Conservation (phyloP, 192 early-diverging fungal genomes). For the Coemansia sp. region DNA sequence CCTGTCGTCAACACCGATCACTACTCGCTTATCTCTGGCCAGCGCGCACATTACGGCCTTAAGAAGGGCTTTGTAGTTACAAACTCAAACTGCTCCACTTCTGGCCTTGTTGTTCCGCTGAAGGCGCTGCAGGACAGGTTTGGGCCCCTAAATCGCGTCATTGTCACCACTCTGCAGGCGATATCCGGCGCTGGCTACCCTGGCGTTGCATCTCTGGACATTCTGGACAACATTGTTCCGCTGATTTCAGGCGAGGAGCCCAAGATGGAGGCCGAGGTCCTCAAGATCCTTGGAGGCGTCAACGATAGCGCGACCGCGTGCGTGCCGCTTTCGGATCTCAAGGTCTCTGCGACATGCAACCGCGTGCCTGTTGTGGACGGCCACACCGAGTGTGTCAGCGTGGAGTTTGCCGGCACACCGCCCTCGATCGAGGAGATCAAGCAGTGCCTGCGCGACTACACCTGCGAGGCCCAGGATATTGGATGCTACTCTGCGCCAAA, state of each 20-base stretch:
- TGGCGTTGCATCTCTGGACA: slow-evolving; percentile 91
- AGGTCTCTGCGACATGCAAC: slow-evolving; percentile 94
- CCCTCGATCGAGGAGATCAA: slow-evolving; percentile 79
- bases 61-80: slow-evolving; percentile 88
- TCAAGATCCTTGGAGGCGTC: slow-evolving; percentile 86
- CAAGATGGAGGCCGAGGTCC: slow-evolving; percentile 93
- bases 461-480: slow-evolving; percentile 77
- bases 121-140: slow-evolving; percentile 90
- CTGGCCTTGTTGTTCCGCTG: slow-evolving; percentile 87
- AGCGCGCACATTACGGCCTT: slow-evolving; percentile 60
- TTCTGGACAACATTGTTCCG: slow-evolving; percentile 95
- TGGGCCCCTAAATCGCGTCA: slow-evolving; percentile 76
- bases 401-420: slow-evolving; percentile 70
- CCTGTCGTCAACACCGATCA: slow-evolving; percentile 90
- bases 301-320: slow-evolving; percentile 50
- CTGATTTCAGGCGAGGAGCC: slow-evolving; percentile 93
- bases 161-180: slow-evolving; percentile 93
- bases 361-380: slow-evolving; percentile 97
- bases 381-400: slow-evolving; percentile 85
- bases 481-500: slow-evolving; percentile 78
- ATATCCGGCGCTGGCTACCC: slow-evolving; percentile 98
- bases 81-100: slow-evolving; percentile 99
- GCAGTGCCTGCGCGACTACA: slow-evolving; percentile 69
- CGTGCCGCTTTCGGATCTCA: slow-evolving; percentile 57
- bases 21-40: slow-evolving; percentile 76